Conservation (phyloP, 495 filamentous ascomycete genomes). For the Amphirosellinia nigrospora region DNA sequence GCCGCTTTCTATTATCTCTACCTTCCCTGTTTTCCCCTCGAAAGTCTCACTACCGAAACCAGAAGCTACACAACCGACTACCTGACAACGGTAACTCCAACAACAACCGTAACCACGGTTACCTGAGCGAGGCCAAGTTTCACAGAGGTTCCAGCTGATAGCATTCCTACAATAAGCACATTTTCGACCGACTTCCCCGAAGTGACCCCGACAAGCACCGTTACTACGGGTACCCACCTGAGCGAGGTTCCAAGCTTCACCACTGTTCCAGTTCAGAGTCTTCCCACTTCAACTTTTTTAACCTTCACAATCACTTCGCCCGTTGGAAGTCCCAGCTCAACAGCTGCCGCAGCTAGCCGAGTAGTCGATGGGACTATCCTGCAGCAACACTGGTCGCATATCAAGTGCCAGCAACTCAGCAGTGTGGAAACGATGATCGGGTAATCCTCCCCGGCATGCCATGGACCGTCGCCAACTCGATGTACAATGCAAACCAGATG, state of each 20-base stretch:
- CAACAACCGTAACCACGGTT: conserved; percentile 4
- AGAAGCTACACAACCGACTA: conserved; percentile 15
- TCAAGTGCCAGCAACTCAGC: conserved; percentile 18
- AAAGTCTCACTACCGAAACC: conserved; percentile 15
- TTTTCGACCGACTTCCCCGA: conserved; percentile 6
- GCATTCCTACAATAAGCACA: conserved; percentile 2
- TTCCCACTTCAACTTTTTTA: neutral
- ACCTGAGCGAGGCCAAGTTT: conserved; percentile 11
- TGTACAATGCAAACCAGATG: conserved; percentile 42
- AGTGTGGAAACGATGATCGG: conserved; percentile 43
- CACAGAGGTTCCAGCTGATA: neutral
- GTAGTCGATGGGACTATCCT: neutral
- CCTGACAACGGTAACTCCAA: neutral
- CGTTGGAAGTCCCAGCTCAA: neutral
- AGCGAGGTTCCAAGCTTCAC: conserved; percentile 3
- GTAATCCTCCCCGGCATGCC: conserved; percentile 41
- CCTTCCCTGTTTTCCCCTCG: conserved; percentile 1
- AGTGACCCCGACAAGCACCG: neutral
- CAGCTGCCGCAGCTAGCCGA: neutral
- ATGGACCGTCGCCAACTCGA: conserved; percentile 51
- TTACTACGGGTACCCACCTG: conserved; percentile 20
- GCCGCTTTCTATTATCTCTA: neutral
- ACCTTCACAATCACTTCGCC: conserved; percentile 8
- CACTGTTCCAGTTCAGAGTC: neutral
- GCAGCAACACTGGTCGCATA: conserved; percentile 4